Conservation (phyloP, 2,329 filamentous ascomycete genomes). For the Scopulariopsis brevicaulis region DNA sequence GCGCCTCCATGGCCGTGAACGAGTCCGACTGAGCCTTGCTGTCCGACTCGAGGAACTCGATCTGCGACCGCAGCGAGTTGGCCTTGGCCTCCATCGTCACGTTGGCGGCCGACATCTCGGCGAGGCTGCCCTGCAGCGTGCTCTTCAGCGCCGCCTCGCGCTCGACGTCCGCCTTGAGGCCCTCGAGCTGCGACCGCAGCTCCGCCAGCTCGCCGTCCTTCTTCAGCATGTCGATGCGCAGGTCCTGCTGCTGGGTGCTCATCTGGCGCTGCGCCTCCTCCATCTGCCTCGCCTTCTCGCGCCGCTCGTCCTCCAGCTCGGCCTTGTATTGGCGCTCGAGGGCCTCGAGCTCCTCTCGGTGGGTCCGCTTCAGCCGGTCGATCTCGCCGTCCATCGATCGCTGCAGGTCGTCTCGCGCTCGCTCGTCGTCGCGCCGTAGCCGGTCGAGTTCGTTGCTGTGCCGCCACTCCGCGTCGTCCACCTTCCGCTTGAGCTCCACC, state of each 20-base stretch:
- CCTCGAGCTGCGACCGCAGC: constrained; percentile 23
- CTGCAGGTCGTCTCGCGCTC: constrained; percentile 43
- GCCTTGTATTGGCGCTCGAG: constrained; percentile 50
- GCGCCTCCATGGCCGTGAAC: constrained; percentile 70
- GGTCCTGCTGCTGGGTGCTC: constrained; percentile 37
- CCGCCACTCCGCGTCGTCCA: constrained; percentile 21
- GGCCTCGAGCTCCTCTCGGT: constrained; percentile 57
- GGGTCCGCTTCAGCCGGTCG: constrained; percentile 44
- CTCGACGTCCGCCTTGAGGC: constrained; percentile 36
- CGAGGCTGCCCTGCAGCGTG: constrained; percentile 36
- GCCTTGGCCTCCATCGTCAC: constrained; percentile 63
- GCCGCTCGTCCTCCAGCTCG: constrained; percentile 55
- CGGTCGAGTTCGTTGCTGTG: constrained; percentile 44
- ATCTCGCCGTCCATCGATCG: constrained; percentile 40
- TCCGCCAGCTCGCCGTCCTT: constrained; percentile 45
- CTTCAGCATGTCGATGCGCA: constrained; percentile 32
- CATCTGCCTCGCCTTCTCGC: constrained; percentile 47
- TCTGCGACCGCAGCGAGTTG: constrained; percentile 66
- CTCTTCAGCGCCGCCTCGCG: constrained; percentile 54
- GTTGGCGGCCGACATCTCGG: constrained; percentile 48
- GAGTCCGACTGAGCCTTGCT: constrained; percentile 80
- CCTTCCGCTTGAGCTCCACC: constrained; percentile 32
- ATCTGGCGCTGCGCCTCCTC: constrained; percentile 48
- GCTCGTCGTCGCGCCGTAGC: constrained; percentile 36
- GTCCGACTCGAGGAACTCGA: constrained; percentile 82